Conservation (phyloP, 2,329 filamentous ascomycete genomes). For the Epichloe festucae region DNA sequence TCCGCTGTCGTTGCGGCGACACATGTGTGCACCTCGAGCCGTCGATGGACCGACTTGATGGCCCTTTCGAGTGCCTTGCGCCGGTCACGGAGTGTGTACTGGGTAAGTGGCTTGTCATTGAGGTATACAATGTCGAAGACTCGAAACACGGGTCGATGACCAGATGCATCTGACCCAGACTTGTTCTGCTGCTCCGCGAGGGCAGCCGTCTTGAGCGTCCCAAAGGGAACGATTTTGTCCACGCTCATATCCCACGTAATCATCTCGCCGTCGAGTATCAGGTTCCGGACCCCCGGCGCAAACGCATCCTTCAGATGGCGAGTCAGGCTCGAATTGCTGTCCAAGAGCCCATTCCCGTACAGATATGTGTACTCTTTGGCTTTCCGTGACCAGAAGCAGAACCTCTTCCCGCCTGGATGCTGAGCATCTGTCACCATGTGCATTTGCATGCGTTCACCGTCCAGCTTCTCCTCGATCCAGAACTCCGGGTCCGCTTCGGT, state of each 20-base stretch:
- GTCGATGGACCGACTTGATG: constrained; percentile 56
- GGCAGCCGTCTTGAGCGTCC: constrained; percentile 84
- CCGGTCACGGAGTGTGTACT: constrained; percentile 72
- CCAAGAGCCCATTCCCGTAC: constrained; percentile 66
- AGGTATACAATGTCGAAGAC: constrained; percentile 88
- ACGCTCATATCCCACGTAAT: constrained; percentile 88
- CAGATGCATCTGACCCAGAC: constrained; percentile 37
- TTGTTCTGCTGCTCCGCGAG: constrained; percentile 56
- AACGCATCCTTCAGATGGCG: constrained; percentile 71
- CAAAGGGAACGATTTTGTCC: constrained; percentile 79
- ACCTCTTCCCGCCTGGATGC: constrained; percentile 56
- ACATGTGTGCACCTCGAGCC: constrained; percentile 73
- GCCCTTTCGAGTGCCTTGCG: constrained; percentile 59
- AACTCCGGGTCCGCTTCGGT: constrained; percentile 64
- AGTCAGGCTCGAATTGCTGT: constrained; percentile 66
- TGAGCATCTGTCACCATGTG: constrained; percentile 68
- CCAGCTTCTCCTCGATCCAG: constrained; percentile 97
- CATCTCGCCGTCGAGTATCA: constrained; percentile 97
- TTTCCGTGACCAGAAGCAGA: constrained; percentile 89
- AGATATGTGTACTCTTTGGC: constrained; percentile 94
- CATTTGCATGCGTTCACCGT: constrained; percentile 93
- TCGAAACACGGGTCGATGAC: constrained; percentile 58
- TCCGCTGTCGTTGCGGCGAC: constrained; percentile 50
- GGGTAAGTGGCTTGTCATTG: constrained; percentile 67
- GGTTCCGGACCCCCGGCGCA: constrained; percentile 59